A percentile compares a stretch with the other conserved stretches of the same genome.
Evolutionary conservation across 2,329 filamentous ascomycete genomes (phyloP).

Genomic region (Xylaria polymorpha): DNA sequence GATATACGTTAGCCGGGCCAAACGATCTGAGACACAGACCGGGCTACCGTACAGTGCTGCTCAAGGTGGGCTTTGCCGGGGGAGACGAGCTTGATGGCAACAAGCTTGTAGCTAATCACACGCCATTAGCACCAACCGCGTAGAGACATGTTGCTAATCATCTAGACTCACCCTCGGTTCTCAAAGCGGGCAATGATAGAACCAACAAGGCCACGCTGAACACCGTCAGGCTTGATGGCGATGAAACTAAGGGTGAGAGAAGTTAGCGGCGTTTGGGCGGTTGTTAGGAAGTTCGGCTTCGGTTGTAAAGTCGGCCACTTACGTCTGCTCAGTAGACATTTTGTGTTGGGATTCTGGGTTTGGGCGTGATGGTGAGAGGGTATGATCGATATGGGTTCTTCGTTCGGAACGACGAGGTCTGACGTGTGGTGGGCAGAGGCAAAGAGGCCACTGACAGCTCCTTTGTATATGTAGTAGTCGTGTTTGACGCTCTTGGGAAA

Average conservation of each 20-base stretch:
- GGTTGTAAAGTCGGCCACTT: constrained; percentile 29
- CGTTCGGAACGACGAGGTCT: constrained; percentile 32
- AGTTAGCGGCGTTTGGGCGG: constrained; percentile 18
- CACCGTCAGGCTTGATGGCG: constrained; percentile 99
- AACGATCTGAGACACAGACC: constrained; percentile 2
- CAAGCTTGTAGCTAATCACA: constrained; percentile 87
- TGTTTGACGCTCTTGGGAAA: constrained; percentile 45
- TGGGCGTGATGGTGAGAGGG: constrained; percentile 28
- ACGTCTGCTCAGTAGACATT: constrained; percentile 51
- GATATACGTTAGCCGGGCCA: constrained; percentile 46
- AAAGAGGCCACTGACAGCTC: constrained; percentile 40
- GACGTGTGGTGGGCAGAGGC: constrained; percentile 34
- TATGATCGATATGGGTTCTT: constrained; percentile 24
- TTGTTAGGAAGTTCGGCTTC: neutral
- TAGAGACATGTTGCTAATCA: constrained; percentile 13
- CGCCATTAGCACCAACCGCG: constrained; percentile 37
- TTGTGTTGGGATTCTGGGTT: constrained; percentile 43
- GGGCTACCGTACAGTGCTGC: constrained; percentile 80
- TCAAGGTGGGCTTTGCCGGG: constrained; percentile 96
- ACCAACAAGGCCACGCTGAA: constrained; percentile 96
- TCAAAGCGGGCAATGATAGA: constrained; percentile 99
- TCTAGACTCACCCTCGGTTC: constrained; percentile 79
- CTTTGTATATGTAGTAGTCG: constrained; percentile 45
- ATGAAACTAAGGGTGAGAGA: constrained; percentile 79
- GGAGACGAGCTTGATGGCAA: constrained; percentile 92